Base-by-base conservation (phyloP, 2,329 filamentous ascomycete species). In the Neoscytalidium dimidiatum region DNA sequence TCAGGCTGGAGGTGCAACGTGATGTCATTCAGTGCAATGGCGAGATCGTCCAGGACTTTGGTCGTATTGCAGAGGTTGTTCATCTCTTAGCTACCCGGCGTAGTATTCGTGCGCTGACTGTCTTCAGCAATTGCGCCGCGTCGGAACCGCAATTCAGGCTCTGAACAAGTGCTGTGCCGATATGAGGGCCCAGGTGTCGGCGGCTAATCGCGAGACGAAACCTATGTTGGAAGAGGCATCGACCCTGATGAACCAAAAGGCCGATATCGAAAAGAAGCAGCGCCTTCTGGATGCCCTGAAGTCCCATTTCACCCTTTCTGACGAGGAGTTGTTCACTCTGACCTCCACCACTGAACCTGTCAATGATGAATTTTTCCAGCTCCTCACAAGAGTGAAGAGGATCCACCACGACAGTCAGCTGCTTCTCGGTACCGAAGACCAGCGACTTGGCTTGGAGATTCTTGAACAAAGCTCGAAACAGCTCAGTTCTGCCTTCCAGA, bases 1-100 rank as follows among this genome's bases (percentile, higher is more conserved):
- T 98, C 17, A 88, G 94, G 17, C 79, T 96, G 1, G 89, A 96
- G 74, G 84, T 96, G 1, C 93, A 98, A 75, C 94, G 91, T 75
- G 94, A 98, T 74, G 91, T 97, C 41, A 94, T 98, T 64, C 88
- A 94, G 69, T 93, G 91, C 78, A 97, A 98, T 86, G 93, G 91
- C 57, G 88, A 92, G 68, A 91, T 98, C 68, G 88, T 98, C 66
- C 84, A 87, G 62, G 92, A 97, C 74, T 98, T 98, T 78, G 92
- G 93, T 38, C 85, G 88, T 64, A 92, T 99, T 68, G 92, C 94
- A 31, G 92, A 96, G 84, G 92, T 94, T 67, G 26, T 73, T 51
- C 17, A 23, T 44, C 21, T 35, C 21, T 35, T 9, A 4, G 5
- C 26, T n/a, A n/a, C 13, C 9, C 9, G 8, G 4, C 21, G 19